Conservation (phyloP, 2,329 filamentous ascomycete species). For the Colletotrichum scovillei region DNA sequence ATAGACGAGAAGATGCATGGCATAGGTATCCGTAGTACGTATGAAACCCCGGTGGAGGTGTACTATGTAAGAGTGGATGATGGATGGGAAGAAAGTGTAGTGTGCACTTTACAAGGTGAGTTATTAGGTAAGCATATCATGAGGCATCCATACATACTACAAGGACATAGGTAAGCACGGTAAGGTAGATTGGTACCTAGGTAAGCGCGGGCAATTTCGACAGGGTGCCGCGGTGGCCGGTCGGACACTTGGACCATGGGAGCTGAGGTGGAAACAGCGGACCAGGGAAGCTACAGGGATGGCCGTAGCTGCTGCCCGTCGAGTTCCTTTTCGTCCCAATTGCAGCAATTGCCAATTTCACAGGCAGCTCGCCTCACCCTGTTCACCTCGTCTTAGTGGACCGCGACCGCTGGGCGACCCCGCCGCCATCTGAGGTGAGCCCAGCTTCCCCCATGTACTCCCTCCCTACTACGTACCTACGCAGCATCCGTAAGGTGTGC, state of each 20-base stretch:
- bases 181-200: too few species aligned
- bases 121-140: neutral
- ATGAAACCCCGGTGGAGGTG: too few species aligned
- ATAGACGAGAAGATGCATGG: too few species aligned
- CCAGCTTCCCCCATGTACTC: too few species aligned
- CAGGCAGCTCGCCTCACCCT: conserved; percentile 13
- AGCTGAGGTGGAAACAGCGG: too few species aligned
- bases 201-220: conserved; percentile 1
- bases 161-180: too few species aligned
- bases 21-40: neutral
- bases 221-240: neutral
- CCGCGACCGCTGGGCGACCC: neutral
- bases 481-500: neutral
- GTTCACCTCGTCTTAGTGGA: conserved; percentile 11
- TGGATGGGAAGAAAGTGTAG: neutral
- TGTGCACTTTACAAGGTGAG: neutral
- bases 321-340: conserved; percentile 8
- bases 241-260: too few species aligned
- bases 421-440: neutral
- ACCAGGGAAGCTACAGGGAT: neutral
- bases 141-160: neutral
- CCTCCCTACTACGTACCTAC: too few species aligned
- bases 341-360: conserved; percentile 16
- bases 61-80: neutral
- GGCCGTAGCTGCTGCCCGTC: conserved; percentile 1